Base-by-base conservation (phyloP, 2,329 filamentous ascomycete species). In the Thelonectria discophora region DNA sequence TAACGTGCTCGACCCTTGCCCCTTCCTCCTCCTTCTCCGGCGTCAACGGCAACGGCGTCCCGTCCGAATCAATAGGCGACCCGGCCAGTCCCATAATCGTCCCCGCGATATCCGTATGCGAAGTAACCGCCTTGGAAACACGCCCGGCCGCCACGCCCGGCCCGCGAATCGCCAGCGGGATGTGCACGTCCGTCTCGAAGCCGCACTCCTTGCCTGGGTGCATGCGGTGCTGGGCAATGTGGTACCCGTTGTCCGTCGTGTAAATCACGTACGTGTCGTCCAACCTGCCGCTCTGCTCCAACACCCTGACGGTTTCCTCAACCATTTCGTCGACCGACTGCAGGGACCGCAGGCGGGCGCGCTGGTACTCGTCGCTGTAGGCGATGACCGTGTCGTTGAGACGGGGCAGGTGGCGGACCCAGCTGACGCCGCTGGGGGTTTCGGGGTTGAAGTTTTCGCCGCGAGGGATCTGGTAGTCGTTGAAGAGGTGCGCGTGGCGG, bases 371-470 rank as follows among this genome's bases (percentile, higher is more conserved):
- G 54, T 80, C 78, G 47, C 76, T 75, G 61, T 73, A 74, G 1
- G 66, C 73, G 5, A 79, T 64, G 2, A 69, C 68, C 3, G 70
- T 72, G 4, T 74, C 67, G 42, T 72, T 75, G 3, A 74, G 63
- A 53, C 66, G 72, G 1, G 76, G 74, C 12, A 82, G 75, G 10
- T 74, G 62, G 4, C 69, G 69, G 34, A 84, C 69, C 81, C 82
- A 84, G 32, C 75, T 78, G 12, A 76, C 81, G 11, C 79, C 79
- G 3, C 75, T 75, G 1, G 77, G 65, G 10, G 65, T 56, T 18
- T 70, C 68, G 0, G 88, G 88, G 70, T 91, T 91, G 77, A 91
- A 91, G 69, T 88, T 84, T 0, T 80, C 76, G 1, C 81, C 87
- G n/a, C 89, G 77, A 0, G 89, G 89, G 1, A 91, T 83, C 21